Evolutionary conservation across 257 asterid genomes (phyloP).

Genomic region (Verbascum thapsus): DNA sequence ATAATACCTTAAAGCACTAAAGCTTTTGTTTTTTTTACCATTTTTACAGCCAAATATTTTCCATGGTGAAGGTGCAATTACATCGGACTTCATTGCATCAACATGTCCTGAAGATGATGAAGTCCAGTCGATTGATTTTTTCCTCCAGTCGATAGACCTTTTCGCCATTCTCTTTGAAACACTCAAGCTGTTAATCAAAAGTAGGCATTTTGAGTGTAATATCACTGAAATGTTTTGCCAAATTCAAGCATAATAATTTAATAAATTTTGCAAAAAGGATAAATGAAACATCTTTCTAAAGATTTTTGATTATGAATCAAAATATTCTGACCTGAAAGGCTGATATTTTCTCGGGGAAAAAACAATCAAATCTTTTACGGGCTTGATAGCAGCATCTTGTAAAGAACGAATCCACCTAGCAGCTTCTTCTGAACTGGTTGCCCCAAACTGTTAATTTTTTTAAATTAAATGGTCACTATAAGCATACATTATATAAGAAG

Average conservation of each 20-base stretch:
- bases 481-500: neutral
- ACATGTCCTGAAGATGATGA: slow-evolving; percentile 49
- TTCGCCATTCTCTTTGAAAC: slow-evolving; percentile 53
- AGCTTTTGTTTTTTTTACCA: slow-evolving; percentile 43
- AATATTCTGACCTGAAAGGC: slow-evolving; percentile 63
- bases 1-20: slow-evolving; percentile 6
- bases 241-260: neutral
- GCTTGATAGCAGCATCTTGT: slow-evolving; percentile 61
- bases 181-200: slow-evolving; percentile 50
- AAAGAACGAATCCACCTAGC: slow-evolving; percentile 73
- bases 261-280: neutral
- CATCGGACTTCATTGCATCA: slow-evolving; percentile 73
- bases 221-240: neutral
- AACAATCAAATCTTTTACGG: slow-evolving; percentile 40
- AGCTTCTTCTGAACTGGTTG: slow-evolving; percentile 89
- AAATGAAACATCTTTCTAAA: neutral
- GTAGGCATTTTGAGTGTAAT: neutral
- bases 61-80: slow-evolving; percentile 88
- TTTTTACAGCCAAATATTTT: slow-evolving; percentile 82
- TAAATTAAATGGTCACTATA: slow-evolving; percentile 21
- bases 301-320: neutral
- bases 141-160: slow-evolving; percentile 43
- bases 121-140: slow-evolving; percentile 36
- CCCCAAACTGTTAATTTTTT: slow-evolving; percentile 60
- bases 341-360: slow-evolving; percentile 70